Percentiles rank a stretch among this genome's conserved stretches.
These are phyloP conservation scores for Pachyrhizus erosus DNA, from an alignment of 306 rosid genomes.

Conservation along the genomic window DNA sequence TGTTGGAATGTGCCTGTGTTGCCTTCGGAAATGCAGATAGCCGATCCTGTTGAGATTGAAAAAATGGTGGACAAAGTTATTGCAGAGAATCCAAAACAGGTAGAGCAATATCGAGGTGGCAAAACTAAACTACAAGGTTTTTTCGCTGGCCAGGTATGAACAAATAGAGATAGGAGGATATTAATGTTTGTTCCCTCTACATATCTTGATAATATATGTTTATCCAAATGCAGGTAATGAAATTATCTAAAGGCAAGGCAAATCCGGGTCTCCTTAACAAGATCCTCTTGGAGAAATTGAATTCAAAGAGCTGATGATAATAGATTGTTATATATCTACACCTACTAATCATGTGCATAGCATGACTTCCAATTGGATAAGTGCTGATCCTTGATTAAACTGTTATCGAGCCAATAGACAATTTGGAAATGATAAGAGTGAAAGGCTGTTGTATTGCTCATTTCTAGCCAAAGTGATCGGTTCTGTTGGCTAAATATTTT, in stretches of 20 bases:
- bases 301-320: slow-evolving; percentile 66
- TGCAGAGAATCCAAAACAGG: slow-evolving; percentile 90
- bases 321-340: neutral
- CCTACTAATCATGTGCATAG: neutral
- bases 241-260: slow-evolving; percentile 94
- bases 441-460: neutral
- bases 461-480: slow-evolving; percentile 10
- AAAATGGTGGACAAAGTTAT: too few species aligned
- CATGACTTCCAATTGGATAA: neutral
- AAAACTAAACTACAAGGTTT: slow-evolving; percentile 85
- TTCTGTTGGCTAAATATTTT: slow-evolving; percentile 11
- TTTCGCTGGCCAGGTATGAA: slow-evolving; percentile 95
- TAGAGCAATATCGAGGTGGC: slow-evolving; percentile 86
- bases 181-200: neutral
- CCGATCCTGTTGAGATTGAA: slow-evolving; percentile 83
- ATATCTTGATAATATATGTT: neutral
- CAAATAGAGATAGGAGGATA: slow-evolving; percentile 32
- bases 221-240: slow-evolving; percentile 70
- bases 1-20: slow-evolving; percentile 10
- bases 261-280: slow-evolving; percentile 87
- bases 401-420: neutral
- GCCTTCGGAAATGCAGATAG: slow-evolving; percentile 64
- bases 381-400: slow-evolving; percentile 16
- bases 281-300: slow-evolving; percentile 81
- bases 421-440: neutral